These are phyloP conservation scores for Turritis glabra DNA, from an alignment of 345 rosid species.

Conservation along the genomic window DNA sequence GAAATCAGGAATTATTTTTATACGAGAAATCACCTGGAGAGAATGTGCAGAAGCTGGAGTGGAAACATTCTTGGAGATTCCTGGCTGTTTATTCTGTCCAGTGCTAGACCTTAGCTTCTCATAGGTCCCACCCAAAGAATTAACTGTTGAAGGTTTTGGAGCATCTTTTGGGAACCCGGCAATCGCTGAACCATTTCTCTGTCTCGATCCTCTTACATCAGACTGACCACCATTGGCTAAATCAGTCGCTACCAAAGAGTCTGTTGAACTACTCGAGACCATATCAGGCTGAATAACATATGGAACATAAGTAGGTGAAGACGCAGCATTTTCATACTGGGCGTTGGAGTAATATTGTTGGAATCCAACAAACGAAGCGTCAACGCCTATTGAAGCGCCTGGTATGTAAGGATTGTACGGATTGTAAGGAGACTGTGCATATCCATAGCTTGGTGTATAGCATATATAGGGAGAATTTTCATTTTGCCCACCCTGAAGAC, in stretches of 20 bases:
- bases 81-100: constrained; percentile 53
- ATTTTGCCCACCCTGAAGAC: constrained; percentile 73
- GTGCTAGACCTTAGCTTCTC: constrained; percentile 48
- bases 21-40: constrained; percentile 50
- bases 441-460: constrained; percentile 81
- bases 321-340: constrained; percentile 57
- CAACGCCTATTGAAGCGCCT: constrained; percentile 71
- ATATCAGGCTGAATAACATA: constrained; percentile 57
- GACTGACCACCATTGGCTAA: constrained; percentile 41
- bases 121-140: constrained; percentile 44
- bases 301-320: constrained; percentile 65
- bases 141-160: constrained; percentile 45
- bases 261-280: constrained; percentile 42
- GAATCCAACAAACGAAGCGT: constrained; percentile 57
- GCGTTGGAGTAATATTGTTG: constrained; percentile 66
- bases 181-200: constrained; percentile 52
- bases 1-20: background rate
- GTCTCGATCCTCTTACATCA: constrained; percentile 52
- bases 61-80: constrained; percentile 46
- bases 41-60: background rate
- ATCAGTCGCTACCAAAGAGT: constrained; percentile 50
- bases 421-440: constrained; percentile 83
- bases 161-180: constrained; percentile 46
- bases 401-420: constrained; percentile 92
- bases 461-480: constrained; percentile 80